Conservation (phyloP, 768 basidiomycete genomes). For the Hemileccinum impolitum region DNA sequence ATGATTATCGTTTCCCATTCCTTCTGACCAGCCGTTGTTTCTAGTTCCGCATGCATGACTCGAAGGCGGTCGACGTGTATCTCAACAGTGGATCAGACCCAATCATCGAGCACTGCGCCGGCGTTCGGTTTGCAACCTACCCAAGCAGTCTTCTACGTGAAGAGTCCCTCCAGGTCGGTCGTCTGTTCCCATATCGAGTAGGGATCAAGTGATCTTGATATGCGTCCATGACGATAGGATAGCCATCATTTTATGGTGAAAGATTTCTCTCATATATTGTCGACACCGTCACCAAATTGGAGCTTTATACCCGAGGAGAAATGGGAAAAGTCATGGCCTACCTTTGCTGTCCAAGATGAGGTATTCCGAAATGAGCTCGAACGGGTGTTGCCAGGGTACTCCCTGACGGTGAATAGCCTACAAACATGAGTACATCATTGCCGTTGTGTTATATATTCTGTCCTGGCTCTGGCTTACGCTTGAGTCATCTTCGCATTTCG, state of each 20-base stretch:
- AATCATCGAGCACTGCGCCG: conserved; percentile 71
- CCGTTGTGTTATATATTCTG: no score
- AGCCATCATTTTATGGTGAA: conserved; percentile 53
- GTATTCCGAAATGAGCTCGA: conserved; percentile 14
- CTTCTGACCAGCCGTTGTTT: not conserved
- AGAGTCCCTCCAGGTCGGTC: conserved; percentile 14
- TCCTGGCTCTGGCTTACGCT: not conserved
- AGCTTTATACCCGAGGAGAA: conserved; percentile 13
- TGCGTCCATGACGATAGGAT: conserved; percentile 14
- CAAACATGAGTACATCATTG: not conserved
- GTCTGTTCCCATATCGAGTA: not conserved
- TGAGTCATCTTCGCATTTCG: not conserved
- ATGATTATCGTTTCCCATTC: not conserved
- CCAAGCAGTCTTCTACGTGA: conserved; percentile 34
- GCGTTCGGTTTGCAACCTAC: conserved; percentile 63
- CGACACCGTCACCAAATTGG: conserved; percentile 81
- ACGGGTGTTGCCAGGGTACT: conserved; percentile 13
- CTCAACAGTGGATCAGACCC: conserved; percentile 68
- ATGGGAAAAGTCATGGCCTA: conserved; percentile 22
- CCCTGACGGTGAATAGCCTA: not conserved
- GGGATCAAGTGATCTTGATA: not conserved
- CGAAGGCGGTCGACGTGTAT: conserved; percentile 59
- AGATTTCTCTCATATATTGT: conserved; percentile 82
- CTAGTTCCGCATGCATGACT: conserved; percentile 88
- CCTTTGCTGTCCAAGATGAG: conserved; percentile 13